Conservation (phyloP, 305 asterid genomes). For the Nicotiana rustica region DNA sequence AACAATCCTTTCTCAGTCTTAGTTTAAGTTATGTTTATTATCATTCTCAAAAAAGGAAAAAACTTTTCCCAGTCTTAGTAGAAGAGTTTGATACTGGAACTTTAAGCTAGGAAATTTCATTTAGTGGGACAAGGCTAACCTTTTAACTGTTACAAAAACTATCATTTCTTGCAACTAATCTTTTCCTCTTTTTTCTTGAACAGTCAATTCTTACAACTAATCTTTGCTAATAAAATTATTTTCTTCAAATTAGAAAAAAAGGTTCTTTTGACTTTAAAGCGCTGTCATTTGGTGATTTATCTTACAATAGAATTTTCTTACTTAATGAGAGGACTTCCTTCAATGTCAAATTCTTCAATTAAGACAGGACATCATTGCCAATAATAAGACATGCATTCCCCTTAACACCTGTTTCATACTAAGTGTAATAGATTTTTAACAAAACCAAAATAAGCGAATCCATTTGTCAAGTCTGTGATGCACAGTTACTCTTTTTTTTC, state of each 20-base stretch:
- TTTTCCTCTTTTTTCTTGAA: slow-evolving; percentile 7
- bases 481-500: neutral
- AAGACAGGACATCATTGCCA: neutral
- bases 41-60: neutral
- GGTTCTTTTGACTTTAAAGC: slow-evolving; percentile 13
- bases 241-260: slow-evolving; percentile 9
- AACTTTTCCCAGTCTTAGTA: neutral
- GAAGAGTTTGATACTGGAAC: neutral
- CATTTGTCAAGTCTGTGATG: slow-evolving; percentile 7
- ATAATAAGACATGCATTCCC: neutral
- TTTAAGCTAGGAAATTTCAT: neutral
- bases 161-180: slow-evolving; percentile 8
- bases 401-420: neutral
- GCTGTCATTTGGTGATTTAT: slow-evolving; percentile 12
- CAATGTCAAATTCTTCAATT: slow-evolving; percentile 27
- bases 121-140: neutral
- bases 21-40: too few species aligned
- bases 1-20: too few species aligned
- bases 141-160: neutral
- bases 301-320: neutral
- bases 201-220: neutral
- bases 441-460: slow-evolving; percentile 17
- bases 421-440: neutral
- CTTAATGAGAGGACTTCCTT: neutral
- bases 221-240: neutral